phyloP scores from a whole-genome alignment of 257 asterid species.

The Scutellaria barbata region DNA sequence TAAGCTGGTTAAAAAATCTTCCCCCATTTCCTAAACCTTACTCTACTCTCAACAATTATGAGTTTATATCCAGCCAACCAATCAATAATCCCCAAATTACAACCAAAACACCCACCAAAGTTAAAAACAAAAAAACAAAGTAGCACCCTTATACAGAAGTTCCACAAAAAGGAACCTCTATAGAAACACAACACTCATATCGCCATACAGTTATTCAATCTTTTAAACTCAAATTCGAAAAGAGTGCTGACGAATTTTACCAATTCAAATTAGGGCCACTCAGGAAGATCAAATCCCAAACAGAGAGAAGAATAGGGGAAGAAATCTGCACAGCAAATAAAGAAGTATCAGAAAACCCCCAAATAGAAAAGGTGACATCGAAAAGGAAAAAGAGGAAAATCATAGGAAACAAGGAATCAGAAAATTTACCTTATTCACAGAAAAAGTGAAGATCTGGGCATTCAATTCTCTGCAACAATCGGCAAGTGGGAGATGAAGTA shows the following conservation, averaged over 20 bases:
- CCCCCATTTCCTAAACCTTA: constrained; percentile 48
- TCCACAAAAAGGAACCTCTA: constrained; percentile 34
- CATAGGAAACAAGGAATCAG: constrained; percentile 4
- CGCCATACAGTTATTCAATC: constrained; percentile 8
- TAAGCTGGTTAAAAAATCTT: constrained; percentile 53
- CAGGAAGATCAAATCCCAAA: constrained; percentile 30
- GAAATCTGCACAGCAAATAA: constrained; percentile 24
- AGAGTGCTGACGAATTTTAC: constrained; percentile 22
- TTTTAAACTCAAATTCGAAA: constrained; percentile 24
- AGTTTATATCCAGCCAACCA: constrained; percentile 20
- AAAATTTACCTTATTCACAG: constrained; percentile 41
- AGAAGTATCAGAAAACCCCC: neutral
- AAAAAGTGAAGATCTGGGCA: constrained; percentile 45
- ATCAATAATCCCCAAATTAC: constrained; percentile 15
- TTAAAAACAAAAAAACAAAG: neutral
- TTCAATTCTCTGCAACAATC: constrained; percentile 39
- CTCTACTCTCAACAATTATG: constrained; percentile 2
- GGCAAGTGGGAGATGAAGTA: neutral
- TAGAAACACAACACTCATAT: constrained; percentile 34
- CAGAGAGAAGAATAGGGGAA: neutral
- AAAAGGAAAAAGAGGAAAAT: neutral
- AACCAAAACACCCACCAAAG: constrained; percentile 29
- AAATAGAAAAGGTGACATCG: neutral
- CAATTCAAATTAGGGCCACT: constrained; percentile 2
- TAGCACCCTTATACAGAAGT: constrained; percentile 28